Evolutionary conservation across 2,329 filamentous ascomycete species (phyloP).

Genomic region (Drechslerella coelobrocha): DNA sequence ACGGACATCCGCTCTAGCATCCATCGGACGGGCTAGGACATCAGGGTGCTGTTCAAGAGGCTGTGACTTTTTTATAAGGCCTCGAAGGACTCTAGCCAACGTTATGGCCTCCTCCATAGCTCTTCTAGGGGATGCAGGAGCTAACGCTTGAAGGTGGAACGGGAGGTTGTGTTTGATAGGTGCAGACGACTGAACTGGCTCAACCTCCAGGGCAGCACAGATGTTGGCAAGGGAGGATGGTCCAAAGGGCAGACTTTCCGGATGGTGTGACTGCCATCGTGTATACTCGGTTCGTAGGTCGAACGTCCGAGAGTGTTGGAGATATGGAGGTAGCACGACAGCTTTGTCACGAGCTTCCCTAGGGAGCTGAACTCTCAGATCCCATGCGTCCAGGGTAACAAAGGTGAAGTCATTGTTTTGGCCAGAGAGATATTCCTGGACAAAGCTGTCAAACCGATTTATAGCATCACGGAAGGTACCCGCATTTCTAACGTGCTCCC

Average conservation of each 20-base stretch:
- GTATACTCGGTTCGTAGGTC: conserved; percentile 97
- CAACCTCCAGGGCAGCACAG: conserved; percentile 95
- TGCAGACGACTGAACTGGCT: conserved; percentile 94
- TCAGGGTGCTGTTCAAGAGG: conserved; percentile 92
- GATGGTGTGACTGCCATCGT: conserved; percentile 97
- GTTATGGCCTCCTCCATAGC: conserved; percentile 98
- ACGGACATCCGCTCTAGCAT: conserved; percentile 92
- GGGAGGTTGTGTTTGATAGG: conserved; percentile 99
- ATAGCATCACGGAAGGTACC: conserved; percentile 97
- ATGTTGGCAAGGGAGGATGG: conserved; percentile 96
- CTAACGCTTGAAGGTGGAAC: conserved; percentile 94
- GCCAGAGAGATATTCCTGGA: conserved; percentile 84
- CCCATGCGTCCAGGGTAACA: conserved; percentile 97
- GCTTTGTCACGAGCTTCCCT: conserved; percentile 98
- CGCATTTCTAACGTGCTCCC: conserved; percentile 98
- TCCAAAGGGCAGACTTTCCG: conserved; percentile 94
- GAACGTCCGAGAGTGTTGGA: conserved; percentile 97
- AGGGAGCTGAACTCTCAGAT: conserved; percentile 94
- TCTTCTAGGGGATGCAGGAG: conserved; percentile 90
- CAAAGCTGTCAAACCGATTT: conserved; percentile 91
- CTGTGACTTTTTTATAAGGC: conserved; percentile 94
- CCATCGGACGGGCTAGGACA: conserved; percentile 92
- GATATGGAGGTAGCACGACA: conserved; percentile 91
- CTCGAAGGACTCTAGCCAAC: conserved; percentile 86
- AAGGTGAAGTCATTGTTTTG: conserved; percentile 98